phyloP scores from a whole-genome alignment of 2,329 filamentous ascomycete genomes.

The Helicocarpus griseus region DNA sequence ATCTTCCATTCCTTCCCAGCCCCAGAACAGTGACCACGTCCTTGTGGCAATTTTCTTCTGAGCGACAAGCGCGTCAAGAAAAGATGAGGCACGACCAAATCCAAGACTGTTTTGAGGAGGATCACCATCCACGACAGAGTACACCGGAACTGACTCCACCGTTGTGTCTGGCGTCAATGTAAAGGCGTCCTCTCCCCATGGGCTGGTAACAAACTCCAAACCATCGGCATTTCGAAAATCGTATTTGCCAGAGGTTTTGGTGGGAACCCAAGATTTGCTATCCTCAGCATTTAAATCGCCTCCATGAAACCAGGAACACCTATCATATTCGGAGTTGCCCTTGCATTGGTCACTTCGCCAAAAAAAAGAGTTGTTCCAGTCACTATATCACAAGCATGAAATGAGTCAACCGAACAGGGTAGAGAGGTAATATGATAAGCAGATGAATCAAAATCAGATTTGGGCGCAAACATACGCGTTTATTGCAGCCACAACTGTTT shows the following conservation, averaged over 20 bases:
- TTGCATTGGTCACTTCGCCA: constrained; percentile 1
- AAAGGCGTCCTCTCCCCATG: constrained; percentile 7
- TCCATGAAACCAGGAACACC: constrained; percentile 6
- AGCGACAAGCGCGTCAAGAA: background rate
- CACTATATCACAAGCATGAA: background rate
- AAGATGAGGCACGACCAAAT: background rate
- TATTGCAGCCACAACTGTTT: constrained; percentile 3
- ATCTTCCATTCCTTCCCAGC: constrained; percentile 5
- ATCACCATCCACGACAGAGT: background rate
- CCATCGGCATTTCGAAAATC: too few species aligned
- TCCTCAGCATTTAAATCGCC: background rate
- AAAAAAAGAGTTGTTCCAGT: constrained; percentile 7
- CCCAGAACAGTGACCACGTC: constrained; percentile 12
- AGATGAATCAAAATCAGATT: too few species aligned
- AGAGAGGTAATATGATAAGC: too few species aligned
- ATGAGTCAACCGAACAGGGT: background rate
- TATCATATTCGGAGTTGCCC: background rate
- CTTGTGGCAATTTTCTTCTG: constrained; percentile 6
- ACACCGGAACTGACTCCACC: constrained; percentile 5
- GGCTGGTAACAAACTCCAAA: background rate
- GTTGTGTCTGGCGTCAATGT: background rate
- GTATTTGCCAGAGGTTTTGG: background rate
- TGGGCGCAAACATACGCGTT: constrained; percentile 5
- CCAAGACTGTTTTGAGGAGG: background rate
- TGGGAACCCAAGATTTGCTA: constrained; percentile 2